Evolutionary conservation across 805 yeast species (phyloP).

Genomic region (Ogataea neopini): DNA sequence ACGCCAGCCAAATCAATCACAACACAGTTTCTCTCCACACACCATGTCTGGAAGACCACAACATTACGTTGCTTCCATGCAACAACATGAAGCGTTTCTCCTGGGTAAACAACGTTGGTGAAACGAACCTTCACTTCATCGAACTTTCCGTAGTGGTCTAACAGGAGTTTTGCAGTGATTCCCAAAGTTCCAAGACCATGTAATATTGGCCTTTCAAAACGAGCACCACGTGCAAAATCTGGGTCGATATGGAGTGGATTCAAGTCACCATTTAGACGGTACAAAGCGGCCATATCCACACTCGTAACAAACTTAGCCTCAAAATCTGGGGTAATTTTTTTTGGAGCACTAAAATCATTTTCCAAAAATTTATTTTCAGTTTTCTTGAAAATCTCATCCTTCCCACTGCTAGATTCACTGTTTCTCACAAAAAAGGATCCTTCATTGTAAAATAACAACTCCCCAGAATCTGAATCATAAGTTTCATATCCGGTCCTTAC

Average conservation of each 20-base stretch:
- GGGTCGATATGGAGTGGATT: slow-evolving; percentile 97
- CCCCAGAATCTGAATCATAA: slow-evolving; percentile 66
- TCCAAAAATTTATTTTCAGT: slow-evolving; percentile 60
- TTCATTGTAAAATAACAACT: slow-evolving; percentile 73
- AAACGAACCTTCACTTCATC: slow-evolving; percentile 88
- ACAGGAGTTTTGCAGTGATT: slow-evolving; percentile 69
- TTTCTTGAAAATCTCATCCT: slow-evolving; percentile 44
- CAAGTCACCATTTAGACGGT: slow-evolving; percentile 90
- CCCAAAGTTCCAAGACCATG: slow-evolving; percentile 94
- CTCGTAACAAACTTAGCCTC: slow-evolving; percentile 57
- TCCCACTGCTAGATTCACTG: slow-evolving; percentile 57
- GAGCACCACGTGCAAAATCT: slow-evolving; percentile 80
- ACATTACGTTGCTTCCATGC: slow-evolving; percentile 78
- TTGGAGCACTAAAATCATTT: slow-evolving; percentile 53
- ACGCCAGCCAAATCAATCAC: slow-evolving; percentile 90
- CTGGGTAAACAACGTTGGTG: slow-evolving; percentile 91
- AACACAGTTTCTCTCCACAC: slow-evolving; percentile 70
- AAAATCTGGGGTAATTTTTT: slow-evolving; percentile 61
- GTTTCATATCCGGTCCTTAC: slow-evolving; percentile 75
- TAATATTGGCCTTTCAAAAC: slow-evolving; percentile 81
- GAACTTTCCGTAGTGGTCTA: slow-evolving; percentile 79
- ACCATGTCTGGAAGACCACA: slow-evolving; percentile 79
- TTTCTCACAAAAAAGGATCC: slow-evolving; percentile 85
- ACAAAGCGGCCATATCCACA: slow-evolving; percentile 80
- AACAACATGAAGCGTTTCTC: slow-evolving; percentile 75